Evolutionary conservation across 495 filamentous ascomycete genomes (phyloP).

Genomic region (Bathelium albidoporum): DNA sequence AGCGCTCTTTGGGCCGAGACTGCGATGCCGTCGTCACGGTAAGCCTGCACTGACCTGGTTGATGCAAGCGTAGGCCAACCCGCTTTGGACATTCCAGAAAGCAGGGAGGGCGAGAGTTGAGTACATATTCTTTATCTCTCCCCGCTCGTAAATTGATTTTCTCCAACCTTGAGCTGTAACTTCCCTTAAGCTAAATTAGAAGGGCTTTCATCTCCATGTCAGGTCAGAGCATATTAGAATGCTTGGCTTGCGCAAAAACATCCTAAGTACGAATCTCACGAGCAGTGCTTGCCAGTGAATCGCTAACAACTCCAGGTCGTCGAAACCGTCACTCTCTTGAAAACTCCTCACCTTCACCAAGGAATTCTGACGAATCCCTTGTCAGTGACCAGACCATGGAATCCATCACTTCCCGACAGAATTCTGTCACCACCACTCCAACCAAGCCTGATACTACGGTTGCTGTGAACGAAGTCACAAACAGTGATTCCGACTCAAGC

Average conservation of each 20-base stretch:
- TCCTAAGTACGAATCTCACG: background rate
- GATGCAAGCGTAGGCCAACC: background rate
- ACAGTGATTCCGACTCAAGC: background rate
- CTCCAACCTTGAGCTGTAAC: no score
- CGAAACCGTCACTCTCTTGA: background rate
- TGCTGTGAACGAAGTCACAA: background rate
- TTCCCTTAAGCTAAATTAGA: background rate
- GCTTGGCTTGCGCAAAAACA: constrained; percentile 2
- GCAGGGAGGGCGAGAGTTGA: background rate
- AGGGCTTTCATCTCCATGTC: background rate
- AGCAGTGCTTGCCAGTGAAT: background rate
- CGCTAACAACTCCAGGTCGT: background rate
- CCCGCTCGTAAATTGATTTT: no score
- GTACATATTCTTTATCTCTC: background rate
- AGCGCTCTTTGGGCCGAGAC: background rate
- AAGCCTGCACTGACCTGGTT: background rate
- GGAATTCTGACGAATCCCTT: background rate
- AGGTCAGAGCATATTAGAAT: background rate
- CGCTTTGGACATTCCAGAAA: background rate
- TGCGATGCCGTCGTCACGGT: background rate
- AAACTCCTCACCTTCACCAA: background rate
- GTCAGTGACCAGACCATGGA: background rate
- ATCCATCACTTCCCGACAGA: background rate
- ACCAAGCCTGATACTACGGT: background rate
- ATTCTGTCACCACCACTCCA: background rate